Evolutionary conservation across 164 flowering plant species (phyloP).

Genomic region (grape (Vitis vinifera)): DNA sequence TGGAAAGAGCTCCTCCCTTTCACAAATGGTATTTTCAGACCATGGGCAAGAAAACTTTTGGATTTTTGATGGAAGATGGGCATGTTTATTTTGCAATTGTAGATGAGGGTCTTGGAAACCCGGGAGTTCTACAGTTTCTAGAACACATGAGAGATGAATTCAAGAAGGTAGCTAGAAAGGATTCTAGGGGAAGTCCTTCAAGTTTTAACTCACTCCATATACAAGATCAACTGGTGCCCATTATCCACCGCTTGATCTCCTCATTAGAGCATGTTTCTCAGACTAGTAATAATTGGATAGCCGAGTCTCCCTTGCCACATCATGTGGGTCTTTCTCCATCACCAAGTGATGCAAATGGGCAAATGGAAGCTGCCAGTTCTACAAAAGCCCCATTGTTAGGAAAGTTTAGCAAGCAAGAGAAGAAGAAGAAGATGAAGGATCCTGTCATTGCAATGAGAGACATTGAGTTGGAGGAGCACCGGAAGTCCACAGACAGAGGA

Average conservation of each 20-base stretch:
- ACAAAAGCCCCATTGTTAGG: conserved; percentile 73
- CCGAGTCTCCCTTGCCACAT: conserved; percentile 16
- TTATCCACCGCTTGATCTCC: conserved; percentile 49
- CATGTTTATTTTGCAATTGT: conserved; percentile 62
- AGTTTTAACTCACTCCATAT: conserved; percentile 33
- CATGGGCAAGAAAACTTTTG: conserved; percentile 44
- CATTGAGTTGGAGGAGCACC: conserved; percentile 50
- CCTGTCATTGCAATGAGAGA: conserved; percentile 46
- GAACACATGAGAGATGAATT: conserved; percentile 68
- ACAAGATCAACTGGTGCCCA: conserved; percentile 67
- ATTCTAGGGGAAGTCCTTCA: conserved; percentile 41
- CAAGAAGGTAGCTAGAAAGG: conserved; percentile 49
- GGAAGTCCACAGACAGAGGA: conserved; percentile 58
- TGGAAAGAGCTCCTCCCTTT: conserved; percentile 63
- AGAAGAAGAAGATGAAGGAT: conserved; percentile 55
- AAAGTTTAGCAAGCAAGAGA: conserved; percentile 52
- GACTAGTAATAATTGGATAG: conserved; percentile 23
- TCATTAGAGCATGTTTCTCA: conserved; percentile 57
- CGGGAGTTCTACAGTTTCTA: conserved; percentile 46
- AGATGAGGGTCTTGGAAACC: conserved; percentile 52
- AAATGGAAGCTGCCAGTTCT: conserved; percentile 34
- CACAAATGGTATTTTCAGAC: conserved; percentile 76
- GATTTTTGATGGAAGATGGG: conserved; percentile 73
- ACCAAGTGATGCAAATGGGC: conserved; percentile 30
- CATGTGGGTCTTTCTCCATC: conserved; percentile 32